A percentile compares a stretch with the other conserved stretches of the same genome.
phyloP scores from a whole-genome alignment of 2,329 filamentous ascomycete species.

The Zasmidium angulare region DNA sequence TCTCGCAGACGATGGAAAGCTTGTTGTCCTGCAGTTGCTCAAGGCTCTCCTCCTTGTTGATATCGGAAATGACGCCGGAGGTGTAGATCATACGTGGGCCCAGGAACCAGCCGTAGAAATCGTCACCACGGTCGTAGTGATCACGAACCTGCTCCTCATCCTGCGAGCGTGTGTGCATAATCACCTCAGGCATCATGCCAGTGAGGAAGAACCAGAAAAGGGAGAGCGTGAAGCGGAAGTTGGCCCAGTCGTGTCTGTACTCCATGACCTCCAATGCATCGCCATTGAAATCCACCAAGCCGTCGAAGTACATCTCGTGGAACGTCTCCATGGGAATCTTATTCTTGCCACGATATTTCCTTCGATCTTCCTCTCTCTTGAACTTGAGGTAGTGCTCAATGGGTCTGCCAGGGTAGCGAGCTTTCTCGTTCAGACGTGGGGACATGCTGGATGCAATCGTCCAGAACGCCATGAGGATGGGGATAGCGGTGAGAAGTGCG shows the following conservation, averaged over 20 bases:
- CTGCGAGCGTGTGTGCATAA: constrained; percentile 90
- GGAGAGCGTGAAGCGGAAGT: constrained; percentile 82
- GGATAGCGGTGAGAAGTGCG: constrained; percentile 72
- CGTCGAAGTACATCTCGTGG: constrained; percentile 96
- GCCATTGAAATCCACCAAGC: constrained; percentile 91
- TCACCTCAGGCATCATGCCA: constrained; percentile 82
- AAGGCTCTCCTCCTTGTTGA: constrained; percentile 81
- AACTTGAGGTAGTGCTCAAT: constrained; percentile 90
- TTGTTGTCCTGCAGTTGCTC: constrained; percentile 99
- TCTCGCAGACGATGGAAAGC: constrained; percentile 90
- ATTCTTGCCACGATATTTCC: constrained; percentile 72
- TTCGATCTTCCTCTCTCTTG: constrained; percentile 60
- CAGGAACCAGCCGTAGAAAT: constrained; percentile 98
- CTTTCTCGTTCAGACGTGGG: constrained; percentile 91
- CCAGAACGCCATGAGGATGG: constrained; percentile 83
- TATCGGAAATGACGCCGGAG: constrained; percentile 87
- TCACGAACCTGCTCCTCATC: constrained; percentile 97
- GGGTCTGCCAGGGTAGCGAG: constrained; percentile 76
- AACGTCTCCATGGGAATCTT: constrained; percentile 92
- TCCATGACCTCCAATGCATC: constrained; percentile 87
- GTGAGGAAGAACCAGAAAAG: constrained; percentile 87
- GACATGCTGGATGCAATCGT: constrained; percentile 74
- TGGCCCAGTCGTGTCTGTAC: constrained; percentile 96
- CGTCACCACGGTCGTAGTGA: constrained; percentile 96
- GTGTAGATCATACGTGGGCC: constrained; percentile 99